Base-by-base conservation (phyloP, 202 grass and related monocot species). In the Cymbopogon flexuosus region DNA sequence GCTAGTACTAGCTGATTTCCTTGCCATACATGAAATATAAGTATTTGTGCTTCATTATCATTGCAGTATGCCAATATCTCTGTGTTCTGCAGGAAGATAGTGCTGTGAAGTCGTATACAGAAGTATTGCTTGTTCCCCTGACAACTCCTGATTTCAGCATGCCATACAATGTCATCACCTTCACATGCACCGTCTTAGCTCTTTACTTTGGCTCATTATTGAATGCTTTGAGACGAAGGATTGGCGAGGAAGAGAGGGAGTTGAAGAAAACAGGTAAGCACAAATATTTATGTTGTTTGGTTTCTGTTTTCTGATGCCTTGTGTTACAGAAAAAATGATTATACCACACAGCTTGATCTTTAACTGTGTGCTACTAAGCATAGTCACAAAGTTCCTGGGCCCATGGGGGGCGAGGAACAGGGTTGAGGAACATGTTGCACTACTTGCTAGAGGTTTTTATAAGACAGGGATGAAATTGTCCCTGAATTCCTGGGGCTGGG, bases 81-180 rank as follows among this genome's bases (percentile, higher is more conserved):
- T 79, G 12, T 94, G 31, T 68, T 69, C 37, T 90, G 79, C 70
- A 94, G 94, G 94, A 89, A 89, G 88, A 84, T 74, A 81, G 81
- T 80, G n/a, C 86, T 83, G 86, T 99, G 36, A 91, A 85, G 65
- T 93, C 80, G 45, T 99, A 99, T 80, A 99, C 96, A 54, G 96
- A 99, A 95, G 96, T 90, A 51, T 70, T 99, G 80, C 92, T 99
- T 10, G 92, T 99, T 83, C 96, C 96, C 72, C 87, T 99, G 66
- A 95, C 96, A 72, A 99, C 96, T 62, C 96, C 96, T 84, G 96
- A 99, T 93, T 99, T 99, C 79, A 99, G 96, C 75, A 99, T 99
- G 96, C 96, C 96, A 19, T 99, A 99, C 78, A 98, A 98, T 91
- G 92, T 98, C 83, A 98, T 98, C 80, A 98, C 96, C 56, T 98